Evolutionary conservation across 176 grass and related monocot genomes (phyloP).

Genomic region (Areca catechu): DNA sequence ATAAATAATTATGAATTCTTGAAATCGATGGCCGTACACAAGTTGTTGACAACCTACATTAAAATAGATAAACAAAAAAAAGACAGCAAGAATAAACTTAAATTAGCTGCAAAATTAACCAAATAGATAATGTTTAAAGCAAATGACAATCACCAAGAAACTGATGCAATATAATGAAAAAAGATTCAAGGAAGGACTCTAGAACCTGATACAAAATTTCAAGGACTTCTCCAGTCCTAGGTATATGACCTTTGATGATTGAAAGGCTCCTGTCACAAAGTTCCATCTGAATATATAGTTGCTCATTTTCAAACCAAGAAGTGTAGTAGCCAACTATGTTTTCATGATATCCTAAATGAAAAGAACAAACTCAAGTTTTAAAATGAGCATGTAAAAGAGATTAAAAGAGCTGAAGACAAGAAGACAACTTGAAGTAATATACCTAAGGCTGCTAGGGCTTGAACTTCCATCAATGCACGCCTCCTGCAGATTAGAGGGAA

Average conservation of each 20-base stretch:
- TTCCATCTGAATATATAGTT: slow-evolving; percentile 96
- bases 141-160: slow-evolving; percentile 3
- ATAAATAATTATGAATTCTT: too few relatives aligned
- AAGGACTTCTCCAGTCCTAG: slow-evolving; percentile 48
- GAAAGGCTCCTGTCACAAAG: slow-evolving; percentile 58
- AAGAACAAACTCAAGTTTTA: slow-evolving; percentile 4
- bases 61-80: too few relatives aligned
- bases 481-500: slow-evolving; percentile 49
- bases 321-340: slow-evolving; percentile 90
- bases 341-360: slow-evolving; percentile 58
- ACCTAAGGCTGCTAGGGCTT: slow-evolving; percentile 94
- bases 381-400: slow-evolving; percentile 12
- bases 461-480: slow-evolving; percentile 86
- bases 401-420: background rate
- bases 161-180: background rate
- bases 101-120: too few relatives aligned
- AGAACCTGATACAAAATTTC: slow-evolving; percentile 79
- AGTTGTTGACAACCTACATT: too few relatives aligned
- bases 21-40: too few relatives aligned
- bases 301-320: slow-evolving; percentile 92
- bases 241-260: slow-evolving; percentile 26
- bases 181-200: slow-evolving; percentile 2
- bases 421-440: background rate
- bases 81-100: too few relatives aligned
- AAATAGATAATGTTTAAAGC: slow-evolving; percentile 3